Evolutionary conservation across 257 asterid genomes (phyloP).

Genomic region (Ajuga chamaepitys): DNA sequence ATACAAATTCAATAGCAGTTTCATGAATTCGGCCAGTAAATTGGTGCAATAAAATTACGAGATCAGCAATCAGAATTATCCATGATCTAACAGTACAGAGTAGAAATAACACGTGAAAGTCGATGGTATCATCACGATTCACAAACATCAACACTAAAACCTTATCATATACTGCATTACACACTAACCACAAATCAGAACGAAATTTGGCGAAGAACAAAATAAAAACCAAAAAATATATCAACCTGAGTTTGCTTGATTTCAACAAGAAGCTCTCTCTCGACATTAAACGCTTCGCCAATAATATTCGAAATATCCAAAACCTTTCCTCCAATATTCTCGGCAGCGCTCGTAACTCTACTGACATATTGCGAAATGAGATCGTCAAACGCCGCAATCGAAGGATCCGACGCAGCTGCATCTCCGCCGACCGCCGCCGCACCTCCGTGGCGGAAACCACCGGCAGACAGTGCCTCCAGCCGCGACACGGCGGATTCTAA

Average conservation of each 20-base stretch:
- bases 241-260: conserved; percentile 53
- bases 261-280: conserved; percentile 59
- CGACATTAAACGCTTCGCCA: conserved; percentile 46
- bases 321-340: conserved; percentile 78
- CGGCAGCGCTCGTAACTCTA: conserved; percentile 42
- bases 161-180: not conserved
- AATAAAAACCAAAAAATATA: too few relatives aligned
- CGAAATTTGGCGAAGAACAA: not conserved
- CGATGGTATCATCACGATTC: not conserved
- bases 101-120: not conserved
- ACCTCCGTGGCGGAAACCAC: conserved; percentile 34
- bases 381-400: conserved; percentile 66
- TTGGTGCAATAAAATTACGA: not conserved
- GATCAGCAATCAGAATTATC: not conserved
- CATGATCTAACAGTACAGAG: not conserved
- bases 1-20: not conserved
- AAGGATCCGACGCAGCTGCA: conserved; percentile 50
- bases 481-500: conserved; percentile 80
- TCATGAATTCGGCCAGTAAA: not conserved
- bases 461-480: conserved; percentile 54
- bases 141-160: not conserved
- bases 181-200: not conserved
- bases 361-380: conserved; percentile 45
- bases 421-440: conserved; percentile 31
- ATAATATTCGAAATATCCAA: conserved; percentile 54